Evolutionary conservation across 2,329 filamentous ascomycete species (phyloP).

Genomic region (Aspergillus sojae): DNA sequence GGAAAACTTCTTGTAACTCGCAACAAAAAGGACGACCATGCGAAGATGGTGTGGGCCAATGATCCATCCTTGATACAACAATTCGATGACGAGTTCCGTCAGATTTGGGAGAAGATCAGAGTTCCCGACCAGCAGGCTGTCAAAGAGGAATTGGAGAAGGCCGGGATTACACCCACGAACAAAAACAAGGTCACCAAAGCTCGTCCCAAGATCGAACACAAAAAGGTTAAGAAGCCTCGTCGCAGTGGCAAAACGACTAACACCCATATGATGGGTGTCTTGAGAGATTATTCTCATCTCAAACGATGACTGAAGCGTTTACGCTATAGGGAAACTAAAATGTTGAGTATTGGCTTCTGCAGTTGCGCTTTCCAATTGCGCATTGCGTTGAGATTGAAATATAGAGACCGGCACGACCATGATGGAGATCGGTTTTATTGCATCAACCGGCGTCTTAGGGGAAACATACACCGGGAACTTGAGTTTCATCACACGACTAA

Average conservation of each 20-base stretch:
- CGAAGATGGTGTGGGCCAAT: constrained; percentile 86
- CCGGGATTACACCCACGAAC: constrained; percentile 81
- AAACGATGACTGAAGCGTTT: constrained; percentile 30
- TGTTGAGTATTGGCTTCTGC: background rate
- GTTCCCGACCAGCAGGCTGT: constrained; percentile 77
- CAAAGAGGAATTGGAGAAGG: constrained; percentile 73
- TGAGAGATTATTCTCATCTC: constrained; percentile 70
- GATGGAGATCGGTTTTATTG: background rate
- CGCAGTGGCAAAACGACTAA: constrained; percentile 82
- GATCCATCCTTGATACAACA: constrained; percentile 74
- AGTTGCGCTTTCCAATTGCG: background rate
- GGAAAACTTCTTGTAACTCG: constrained; percentile 82
- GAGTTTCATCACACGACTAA: background rate
- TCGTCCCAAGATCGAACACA: constrained; percentile 59
- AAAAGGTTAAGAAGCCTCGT: constrained; percentile 75
- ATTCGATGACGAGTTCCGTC: constrained; percentile 81
- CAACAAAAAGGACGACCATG: constrained; percentile 88
- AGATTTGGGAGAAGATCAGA: constrained; percentile 79
- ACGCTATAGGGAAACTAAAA: background rate
- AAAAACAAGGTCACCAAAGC: constrained; percentile 70
- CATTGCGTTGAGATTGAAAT: constrained; percentile 3
- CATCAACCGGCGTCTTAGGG: constrained; percentile 13
- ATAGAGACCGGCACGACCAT: background rate
- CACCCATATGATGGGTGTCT: constrained; percentile 78
- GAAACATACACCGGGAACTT: background rate